phyloP scores from a whole-genome alignment of 805 yeast species.

The Ogataea glucozyma region DNA sequence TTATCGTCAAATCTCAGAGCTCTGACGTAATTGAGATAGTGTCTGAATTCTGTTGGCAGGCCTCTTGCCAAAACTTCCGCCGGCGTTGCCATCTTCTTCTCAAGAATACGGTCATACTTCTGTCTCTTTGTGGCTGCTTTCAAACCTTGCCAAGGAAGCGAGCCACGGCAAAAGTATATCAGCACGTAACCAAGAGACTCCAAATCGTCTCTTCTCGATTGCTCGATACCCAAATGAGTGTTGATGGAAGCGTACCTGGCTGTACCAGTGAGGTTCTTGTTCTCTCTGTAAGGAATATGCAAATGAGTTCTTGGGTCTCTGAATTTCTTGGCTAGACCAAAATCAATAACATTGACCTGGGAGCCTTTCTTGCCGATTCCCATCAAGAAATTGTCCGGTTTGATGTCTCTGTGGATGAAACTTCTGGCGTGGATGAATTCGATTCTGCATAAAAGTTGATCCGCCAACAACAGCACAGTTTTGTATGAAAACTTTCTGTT shows the following conservation, averaged over 20 bases:
- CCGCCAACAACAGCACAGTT: conserved; percentile 89
- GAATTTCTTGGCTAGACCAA: conserved; percentile 90
- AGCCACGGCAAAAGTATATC: conserved; percentile 92
- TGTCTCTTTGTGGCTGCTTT: conserved; percentile 97
- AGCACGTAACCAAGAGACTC: conserved; percentile 94
- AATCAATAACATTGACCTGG: conserved; percentile 91
- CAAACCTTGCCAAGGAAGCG: conserved; percentile 98
- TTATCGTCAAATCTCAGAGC: conserved; percentile 92
- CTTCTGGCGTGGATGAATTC: conserved; percentile 96
- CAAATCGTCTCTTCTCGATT: conserved; percentile 92
- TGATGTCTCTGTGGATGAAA: conserved; percentile 81
- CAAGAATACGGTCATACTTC: conserved; percentile 94
- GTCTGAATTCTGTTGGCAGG: conserved; percentile 84
- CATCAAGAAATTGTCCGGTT: conserved; percentile 83
- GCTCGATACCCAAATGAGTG: conserved; percentile 96
- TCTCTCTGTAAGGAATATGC: conserved; percentile 95
- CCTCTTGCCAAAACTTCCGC: conserved; percentile 87
- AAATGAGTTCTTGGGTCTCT: conserved; percentile 92
- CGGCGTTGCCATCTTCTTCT: conserved; percentile 88
- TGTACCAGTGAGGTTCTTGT: conserved; percentile 94
- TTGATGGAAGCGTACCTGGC: conserved; percentile 95
- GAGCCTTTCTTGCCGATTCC: conserved; percentile 93
- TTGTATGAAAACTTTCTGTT: conserved; percentile 90
- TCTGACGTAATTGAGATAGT: conserved; percentile 85
- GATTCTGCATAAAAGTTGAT: conserved; percentile 89